Evolutionary conservation across 768 basidiomycete genomes (phyloP).

Genomic region (Pisolithus orientalis): DNA sequence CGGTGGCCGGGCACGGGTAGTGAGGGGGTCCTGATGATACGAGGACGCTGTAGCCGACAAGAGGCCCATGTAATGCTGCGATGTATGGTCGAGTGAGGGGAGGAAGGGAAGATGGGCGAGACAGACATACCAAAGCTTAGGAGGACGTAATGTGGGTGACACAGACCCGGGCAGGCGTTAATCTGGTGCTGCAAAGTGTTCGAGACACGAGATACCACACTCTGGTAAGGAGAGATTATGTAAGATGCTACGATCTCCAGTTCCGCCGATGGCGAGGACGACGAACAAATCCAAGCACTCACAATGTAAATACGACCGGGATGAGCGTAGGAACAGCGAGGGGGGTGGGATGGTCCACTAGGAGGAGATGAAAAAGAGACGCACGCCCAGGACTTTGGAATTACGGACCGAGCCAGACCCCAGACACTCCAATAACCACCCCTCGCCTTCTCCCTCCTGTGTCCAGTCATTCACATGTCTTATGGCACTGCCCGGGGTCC

Average conservation of each 20-base stretch:
- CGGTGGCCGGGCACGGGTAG: conserved; percentile 26
- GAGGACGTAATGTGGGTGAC: conserved; percentile 3
- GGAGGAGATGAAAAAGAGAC: too few relatives aligned
- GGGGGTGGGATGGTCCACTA: too few relatives aligned
- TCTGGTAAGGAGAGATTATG: too few relatives aligned
- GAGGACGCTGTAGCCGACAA: conserved; percentile 25
- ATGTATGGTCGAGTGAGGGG: conserved; percentile 1
- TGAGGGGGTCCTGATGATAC: conserved; percentile 21
- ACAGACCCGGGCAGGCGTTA: too few relatives aligned
- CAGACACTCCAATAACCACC: background rate
- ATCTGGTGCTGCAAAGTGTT: too few relatives aligned
- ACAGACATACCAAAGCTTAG: background rate
- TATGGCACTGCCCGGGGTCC: conserved; percentile 9
- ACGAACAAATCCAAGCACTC: too few relatives aligned
- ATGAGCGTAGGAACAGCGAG: too few relatives aligned
- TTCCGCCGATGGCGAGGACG: too few relatives aligned
- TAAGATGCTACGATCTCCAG: too few relatives aligned
- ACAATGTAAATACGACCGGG: too few relatives aligned
- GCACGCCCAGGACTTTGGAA: background rate
- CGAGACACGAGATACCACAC: too few relatives aligned
- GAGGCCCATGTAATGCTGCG: conserved; percentile 26
- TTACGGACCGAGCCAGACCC: conserved; percentile 8
- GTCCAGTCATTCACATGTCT: conserved; percentile 22
- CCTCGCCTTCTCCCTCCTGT: background rate
- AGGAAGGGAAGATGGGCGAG: background rate